Conservation (phyloP, 2,329 filamentous ascomycete genomes). For the Pestalotiopsis sp. region DNA sequence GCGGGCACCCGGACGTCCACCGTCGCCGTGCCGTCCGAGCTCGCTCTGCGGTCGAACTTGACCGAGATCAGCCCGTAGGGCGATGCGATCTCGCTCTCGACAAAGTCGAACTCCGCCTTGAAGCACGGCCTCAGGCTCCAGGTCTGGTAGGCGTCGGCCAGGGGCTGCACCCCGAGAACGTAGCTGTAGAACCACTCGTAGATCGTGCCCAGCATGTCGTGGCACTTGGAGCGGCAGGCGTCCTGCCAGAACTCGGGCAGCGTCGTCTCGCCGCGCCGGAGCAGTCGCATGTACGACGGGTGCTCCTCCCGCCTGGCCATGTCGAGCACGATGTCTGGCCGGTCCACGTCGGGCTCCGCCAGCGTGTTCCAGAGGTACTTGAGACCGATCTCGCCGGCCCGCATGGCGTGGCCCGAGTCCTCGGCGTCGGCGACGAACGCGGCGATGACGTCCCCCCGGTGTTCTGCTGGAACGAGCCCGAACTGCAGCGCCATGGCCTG, state of each 20-base stretch:
- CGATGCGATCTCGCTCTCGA: conserved; percentile 39
- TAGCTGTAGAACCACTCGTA: conserved; percentile 50
- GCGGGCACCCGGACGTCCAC: background rate
- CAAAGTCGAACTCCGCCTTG: conserved; percentile 39
- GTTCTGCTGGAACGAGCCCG: background rate
- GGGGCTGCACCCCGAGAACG: conserved; percentile 39
- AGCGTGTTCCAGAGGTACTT: conserved; percentile 44
- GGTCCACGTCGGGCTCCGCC: conserved; percentile 34
- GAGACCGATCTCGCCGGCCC: conserved; percentile 44
- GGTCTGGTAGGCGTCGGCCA: conserved; percentile 40
- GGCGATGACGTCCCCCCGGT: background rate
- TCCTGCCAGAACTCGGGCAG: conserved; percentile 47
- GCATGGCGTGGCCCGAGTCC: conserved; percentile 34
- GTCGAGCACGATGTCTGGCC: conserved; percentile 40
- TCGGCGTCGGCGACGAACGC: conserved; percentile 6
- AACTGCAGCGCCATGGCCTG: conserved; percentile 8
- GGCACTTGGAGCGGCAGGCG: conserved; percentile 44
- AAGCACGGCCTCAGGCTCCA: conserved; percentile 42
- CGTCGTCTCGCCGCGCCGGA: conserved; percentile 45
- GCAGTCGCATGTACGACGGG: conserved; percentile 49
- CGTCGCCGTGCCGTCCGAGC: background rate
- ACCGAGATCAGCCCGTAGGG: conserved; percentile 38
- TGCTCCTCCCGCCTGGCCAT: conserved; percentile 51
- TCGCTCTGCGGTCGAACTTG: conserved; percentile 20
- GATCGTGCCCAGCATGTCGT: conserved; percentile 51